These are phyloP conservation scores for Xylaria sp. DNA, from an alignment of 2,329 filamentous ascomycete genomes.

Conservation along the genomic window DNA sequence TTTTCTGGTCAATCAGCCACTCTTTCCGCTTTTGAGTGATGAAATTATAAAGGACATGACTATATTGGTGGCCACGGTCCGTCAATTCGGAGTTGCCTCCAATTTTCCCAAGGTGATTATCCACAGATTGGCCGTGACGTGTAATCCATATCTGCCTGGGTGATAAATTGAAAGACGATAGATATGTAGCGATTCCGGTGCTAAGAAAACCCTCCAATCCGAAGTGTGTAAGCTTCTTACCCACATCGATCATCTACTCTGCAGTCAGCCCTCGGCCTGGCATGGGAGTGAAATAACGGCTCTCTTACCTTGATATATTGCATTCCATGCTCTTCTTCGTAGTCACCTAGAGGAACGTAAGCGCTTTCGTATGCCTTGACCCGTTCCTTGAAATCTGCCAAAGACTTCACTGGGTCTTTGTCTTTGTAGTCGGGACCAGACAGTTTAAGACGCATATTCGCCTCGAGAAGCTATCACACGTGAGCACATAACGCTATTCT, in stretches of 20 bases:
- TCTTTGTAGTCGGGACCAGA: constrained; percentile 96
- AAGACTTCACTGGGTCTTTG: constrained; percentile 86
- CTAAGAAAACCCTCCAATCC: constrained; percentile 92
- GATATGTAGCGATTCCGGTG: constrained; percentile 90
- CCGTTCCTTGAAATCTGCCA: constrained; percentile 91
- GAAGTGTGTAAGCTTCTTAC: constrained; percentile 90
- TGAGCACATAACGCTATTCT: constrained; percentile 13
- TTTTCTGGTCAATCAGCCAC: constrained; percentile 85
- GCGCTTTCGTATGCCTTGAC: constrained; percentile 94
- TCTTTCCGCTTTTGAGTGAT: constrained; percentile 81
- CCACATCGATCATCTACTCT: constrained; percentile 89
- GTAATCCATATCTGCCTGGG: constrained; percentile 99
- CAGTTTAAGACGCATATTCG: constrained; percentile 96
- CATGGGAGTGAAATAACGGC: background rate
- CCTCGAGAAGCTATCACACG: constrained; percentile 75
- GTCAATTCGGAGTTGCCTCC: constrained; percentile 88
- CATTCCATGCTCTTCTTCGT: constrained; percentile 90
- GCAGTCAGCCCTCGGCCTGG: constrained; percentile 44
- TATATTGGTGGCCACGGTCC: constrained; percentile 82
- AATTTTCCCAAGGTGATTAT: constrained; percentile 89
- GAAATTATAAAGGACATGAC: constrained; percentile 81
- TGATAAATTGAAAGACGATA: constrained; percentile 96
- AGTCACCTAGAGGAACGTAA: constrained; percentile 89
- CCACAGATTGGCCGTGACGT: constrained; percentile 88
- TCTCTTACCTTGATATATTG: constrained; percentile 82